Conservation (phyloP, 768 basidiomycete species). For the Leccinum longicurvipes region DNA sequence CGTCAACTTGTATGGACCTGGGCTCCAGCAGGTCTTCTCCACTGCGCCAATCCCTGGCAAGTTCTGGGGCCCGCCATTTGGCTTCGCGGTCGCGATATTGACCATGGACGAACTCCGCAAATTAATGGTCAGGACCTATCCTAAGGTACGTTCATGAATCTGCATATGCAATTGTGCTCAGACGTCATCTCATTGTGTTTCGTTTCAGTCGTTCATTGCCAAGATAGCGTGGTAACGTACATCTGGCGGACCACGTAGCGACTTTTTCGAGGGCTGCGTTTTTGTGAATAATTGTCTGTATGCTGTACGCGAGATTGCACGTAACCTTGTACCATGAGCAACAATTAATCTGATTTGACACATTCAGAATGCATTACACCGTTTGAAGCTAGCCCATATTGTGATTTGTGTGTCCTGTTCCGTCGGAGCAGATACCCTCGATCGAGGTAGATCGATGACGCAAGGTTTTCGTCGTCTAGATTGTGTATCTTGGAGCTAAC, state of each 20-base stretch:
- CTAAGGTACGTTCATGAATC: constrained; percentile 32
- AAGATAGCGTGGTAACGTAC: constrained; percentile 38
- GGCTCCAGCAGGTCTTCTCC: constrained; percentile 40
- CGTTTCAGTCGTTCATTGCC: constrained; percentile 34
- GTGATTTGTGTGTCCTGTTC: not conserved
- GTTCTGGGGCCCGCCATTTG: constrained; percentile 49
- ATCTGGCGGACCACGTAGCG: not conserved
- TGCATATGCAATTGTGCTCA: not conserved
- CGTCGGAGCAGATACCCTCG: not conserved
- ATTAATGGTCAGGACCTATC: constrained; percentile 41
- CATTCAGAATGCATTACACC: not conserved
- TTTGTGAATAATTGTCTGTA: not conserved
- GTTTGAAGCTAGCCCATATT: not conserved
- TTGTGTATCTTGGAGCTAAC: not conserved
- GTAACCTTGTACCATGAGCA: not conserved
- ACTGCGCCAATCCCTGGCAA: constrained; percentile 43
- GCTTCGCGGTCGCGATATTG: constrained; percentile 40
- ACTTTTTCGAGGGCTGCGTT: not conserved
- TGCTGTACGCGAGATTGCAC: not conserved
- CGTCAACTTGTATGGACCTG: constrained; percentile 42
- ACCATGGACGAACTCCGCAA: constrained; percentile 44
- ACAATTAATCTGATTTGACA: not conserved
- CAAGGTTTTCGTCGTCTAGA: not conserved
- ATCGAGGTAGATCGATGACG: not conserved
- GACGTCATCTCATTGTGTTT: constrained; percentile 6